Conservation (phyloP, 1,139 yeast species). For the Taphrina betulina region DNA sequence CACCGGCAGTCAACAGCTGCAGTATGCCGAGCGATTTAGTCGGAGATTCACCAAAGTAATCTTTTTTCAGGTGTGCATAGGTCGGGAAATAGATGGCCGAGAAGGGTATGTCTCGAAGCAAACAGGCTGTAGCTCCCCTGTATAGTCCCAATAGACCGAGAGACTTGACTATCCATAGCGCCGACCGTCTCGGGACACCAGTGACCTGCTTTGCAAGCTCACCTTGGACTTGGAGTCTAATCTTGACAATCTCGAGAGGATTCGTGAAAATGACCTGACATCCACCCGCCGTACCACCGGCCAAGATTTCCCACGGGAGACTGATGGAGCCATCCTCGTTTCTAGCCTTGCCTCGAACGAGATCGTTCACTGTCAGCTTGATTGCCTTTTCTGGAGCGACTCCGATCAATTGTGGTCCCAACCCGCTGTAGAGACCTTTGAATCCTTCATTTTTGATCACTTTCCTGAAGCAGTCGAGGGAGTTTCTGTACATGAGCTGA, state of each 20-base stretch:
- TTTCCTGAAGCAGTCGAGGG: conserved; percentile 80
- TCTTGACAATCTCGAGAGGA: conserved; percentile 93
- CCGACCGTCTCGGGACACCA: conserved; percentile 52
- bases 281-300: conserved; percentile 95
- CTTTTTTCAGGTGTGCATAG: conserved; percentile 85
- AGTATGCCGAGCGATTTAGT: conserved; percentile 63
- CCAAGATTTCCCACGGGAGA: conserved; percentile 69
- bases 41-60: conserved; percentile 82
- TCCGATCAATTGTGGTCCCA: conserved; percentile 91
- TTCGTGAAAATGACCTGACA: conserved; percentile 96
- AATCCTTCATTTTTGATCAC: conserved; percentile 77
- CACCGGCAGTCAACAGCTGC: conserved; percentile 86
- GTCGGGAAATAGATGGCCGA: conserved; percentile 97
- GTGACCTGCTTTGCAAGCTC: conserved; percentile 53
- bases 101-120: conserved; percentile 93
- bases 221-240: conserved; percentile 92
- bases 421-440: conserved; percentile 86
- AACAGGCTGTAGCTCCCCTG: conserved; percentile 88
- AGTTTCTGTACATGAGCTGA: conserved; percentile 63
- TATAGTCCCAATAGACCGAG: conserved; percentile 84
- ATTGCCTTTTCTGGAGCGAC: conserved; percentile 99
- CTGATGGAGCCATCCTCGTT: conserved; percentile 57
- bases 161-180: conserved; percentile 70
- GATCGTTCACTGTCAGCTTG: conserved; percentile 89
- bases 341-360: conserved; percentile 72